Evolutionary conservation across 2,329 filamentous ascomycete species (phyloP).

Genomic region (Pestalotiopsis sp.): DNA sequence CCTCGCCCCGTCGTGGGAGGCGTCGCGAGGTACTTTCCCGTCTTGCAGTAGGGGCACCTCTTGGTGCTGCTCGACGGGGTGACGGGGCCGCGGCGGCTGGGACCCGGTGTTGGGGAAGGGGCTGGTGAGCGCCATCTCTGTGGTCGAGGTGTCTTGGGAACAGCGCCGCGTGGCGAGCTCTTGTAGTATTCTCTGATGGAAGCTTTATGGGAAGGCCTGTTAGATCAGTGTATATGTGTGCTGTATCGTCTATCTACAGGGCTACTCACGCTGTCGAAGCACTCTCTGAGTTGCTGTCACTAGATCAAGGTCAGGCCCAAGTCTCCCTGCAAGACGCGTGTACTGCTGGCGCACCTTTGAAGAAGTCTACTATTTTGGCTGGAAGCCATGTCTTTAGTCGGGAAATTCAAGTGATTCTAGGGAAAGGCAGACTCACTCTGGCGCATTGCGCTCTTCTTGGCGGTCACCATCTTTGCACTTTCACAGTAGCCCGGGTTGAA

Average conservation of each 20-base stretch:
- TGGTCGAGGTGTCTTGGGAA: not conserved
- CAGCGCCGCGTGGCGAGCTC: not conserved
- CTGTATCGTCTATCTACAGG: not conserved
- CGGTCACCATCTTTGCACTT: not conserved
- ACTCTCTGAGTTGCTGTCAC: not conserved
- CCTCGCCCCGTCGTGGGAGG: not conserved
- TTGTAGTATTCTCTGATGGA: slow-evolving; percentile 2
- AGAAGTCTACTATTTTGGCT: not conserved
- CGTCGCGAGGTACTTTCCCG: not conserved
- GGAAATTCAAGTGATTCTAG: no score
- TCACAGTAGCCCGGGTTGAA: not conserved
- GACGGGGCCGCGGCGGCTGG: not conserved
- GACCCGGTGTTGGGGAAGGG: not conserved
- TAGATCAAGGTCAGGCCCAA: not conserved
- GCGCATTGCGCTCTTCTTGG: not conserved
- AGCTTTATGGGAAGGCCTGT: not conserved
- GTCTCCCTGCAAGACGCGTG: not conserved
- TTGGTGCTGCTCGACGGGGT: not conserved
- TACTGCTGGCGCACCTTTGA: not conserved
- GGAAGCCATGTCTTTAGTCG: not conserved
- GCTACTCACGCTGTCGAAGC: not conserved
- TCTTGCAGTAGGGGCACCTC: slow-evolving; percentile 1
- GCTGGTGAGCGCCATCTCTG: not conserved
- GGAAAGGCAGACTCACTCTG: not conserved
- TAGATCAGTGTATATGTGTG: not conserved